A percentile compares a stretch with the other conserved stretches of the same genome.
Evolutionary conservation across 306 rosid genomes (phyloP).

Genomic region (Cicer bijugum): DNA sequence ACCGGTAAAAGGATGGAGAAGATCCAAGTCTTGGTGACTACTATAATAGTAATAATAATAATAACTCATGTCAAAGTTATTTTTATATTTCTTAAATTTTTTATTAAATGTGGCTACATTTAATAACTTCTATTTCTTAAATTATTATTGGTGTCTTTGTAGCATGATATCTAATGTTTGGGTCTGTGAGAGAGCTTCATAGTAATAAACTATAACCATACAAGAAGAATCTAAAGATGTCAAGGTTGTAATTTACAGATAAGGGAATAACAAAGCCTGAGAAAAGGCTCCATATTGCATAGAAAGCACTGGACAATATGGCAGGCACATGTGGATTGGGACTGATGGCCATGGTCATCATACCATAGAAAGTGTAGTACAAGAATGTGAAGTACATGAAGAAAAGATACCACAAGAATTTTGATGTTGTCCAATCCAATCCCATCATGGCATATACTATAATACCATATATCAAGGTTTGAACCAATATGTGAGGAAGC

Average conservation of each 20-base stretch:
- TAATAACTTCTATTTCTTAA: no score
- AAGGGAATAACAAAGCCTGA: constrained; percentile 77
- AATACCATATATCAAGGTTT: constrained; percentile 64
- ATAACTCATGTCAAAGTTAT: no score
- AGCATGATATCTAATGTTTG: no score
- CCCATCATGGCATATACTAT: constrained; percentile 85
- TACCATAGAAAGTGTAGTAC: constrained; percentile 78
- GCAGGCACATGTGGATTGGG: constrained; percentile 69
- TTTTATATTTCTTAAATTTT: no score
- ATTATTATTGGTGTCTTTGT: no score
- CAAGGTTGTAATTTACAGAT: constrained; percentile 56
- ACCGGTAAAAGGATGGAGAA: no score
- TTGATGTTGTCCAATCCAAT: constrained; percentile 65
- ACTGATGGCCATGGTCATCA: constrained; percentile 81
- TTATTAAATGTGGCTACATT: no score
- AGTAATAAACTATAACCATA: no score
- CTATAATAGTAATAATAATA: no score
- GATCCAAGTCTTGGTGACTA: no score
- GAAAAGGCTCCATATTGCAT: constrained; percentile 75
- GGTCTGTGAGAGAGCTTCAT: no score
- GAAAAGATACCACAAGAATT: constrained; percentile 81
- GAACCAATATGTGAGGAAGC: constrained; percentile 67
- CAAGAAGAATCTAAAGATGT: not conserved
- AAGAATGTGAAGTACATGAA: constrained; percentile 76
- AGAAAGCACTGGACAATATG: constrained; percentile 67